Conservation (phyloP, 2,329 filamentous ascomycete species). For the Chrysoporthe puriensis region DNA sequence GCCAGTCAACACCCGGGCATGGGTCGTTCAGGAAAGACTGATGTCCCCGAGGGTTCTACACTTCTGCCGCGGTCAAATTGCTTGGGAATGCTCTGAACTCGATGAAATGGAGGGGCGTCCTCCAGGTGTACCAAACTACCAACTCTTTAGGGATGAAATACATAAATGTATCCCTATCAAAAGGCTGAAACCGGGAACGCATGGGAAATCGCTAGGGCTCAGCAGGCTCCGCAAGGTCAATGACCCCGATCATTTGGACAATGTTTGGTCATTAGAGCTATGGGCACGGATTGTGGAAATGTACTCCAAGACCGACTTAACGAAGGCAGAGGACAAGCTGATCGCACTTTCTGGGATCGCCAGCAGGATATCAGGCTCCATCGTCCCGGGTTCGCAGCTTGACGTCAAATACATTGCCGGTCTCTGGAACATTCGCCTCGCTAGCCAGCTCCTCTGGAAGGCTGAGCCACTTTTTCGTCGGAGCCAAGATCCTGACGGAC, state of each 20-base stretch:
- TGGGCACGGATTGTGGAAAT: constrained; percentile 13
- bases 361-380: constrained; percentile 5
- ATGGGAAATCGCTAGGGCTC: background rate
- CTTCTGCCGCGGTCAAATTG: constrained; percentile 30
- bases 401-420: constrained; percentile 17
- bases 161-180: constrained; percentile 5
- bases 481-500: background rate
- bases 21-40: constrained; percentile 34
- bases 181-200: background rate
- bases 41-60: constrained; percentile 32
- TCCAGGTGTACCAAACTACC: constrained; percentile 1
- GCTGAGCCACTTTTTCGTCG: background rate
- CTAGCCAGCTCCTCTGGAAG: constrained; percentile 21
- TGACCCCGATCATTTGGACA: background rate
- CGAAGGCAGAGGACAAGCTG: constrained; percentile 16
- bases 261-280: constrained; percentile 6
- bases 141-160: constrained; percentile 6
- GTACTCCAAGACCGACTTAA: constrained; percentile 13
- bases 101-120: constrained; percentile 11
- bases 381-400: background rate
- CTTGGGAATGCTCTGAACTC: constrained; percentile 31
- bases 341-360: constrained; percentile 25
- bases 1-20: constrained; percentile 29
- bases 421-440: background rate
- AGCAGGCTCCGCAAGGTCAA: background rate